phyloP scores from a whole-genome alignment of 306 rosid species.

The Trichosanthes truncata region DNA sequence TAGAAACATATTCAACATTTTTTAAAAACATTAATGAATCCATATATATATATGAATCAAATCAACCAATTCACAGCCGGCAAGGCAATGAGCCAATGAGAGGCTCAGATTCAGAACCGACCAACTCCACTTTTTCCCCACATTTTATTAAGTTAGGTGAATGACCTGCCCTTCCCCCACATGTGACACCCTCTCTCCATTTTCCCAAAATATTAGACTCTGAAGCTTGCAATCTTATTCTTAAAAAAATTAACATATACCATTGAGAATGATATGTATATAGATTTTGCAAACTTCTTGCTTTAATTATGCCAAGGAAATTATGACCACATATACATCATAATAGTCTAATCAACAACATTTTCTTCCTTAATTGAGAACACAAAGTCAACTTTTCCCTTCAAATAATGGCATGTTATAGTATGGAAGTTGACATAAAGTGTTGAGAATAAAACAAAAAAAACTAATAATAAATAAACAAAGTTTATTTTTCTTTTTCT shows the following conservation, averaged over 20 bases:
- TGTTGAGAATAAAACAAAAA: not conserved
- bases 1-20: no score
- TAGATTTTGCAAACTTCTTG: not conserved
- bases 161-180: not conserved
- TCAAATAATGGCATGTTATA: not conserved
- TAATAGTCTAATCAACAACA: not conserved
- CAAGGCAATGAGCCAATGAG: not conserved
- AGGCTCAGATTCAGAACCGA: not conserved
- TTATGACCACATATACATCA: not conserved
- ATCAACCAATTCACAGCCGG: not conserved
- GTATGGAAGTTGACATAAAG: slow-evolving; percentile 1
- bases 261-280: not conserved
- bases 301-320: not conserved
- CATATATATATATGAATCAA: no score
- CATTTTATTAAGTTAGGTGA: not conserved
- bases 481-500: not conserved
- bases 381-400: not conserved
- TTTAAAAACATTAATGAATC: no score
- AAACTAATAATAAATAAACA: not conserved
- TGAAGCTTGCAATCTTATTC: not conserved
- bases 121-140: not conserved
- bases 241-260: not conserved
- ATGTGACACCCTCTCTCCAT: not conserved
- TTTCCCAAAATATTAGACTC: not conserved
- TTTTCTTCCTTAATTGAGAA: not conserved